phyloP scores from a whole-genome alignment of 192 early-diverging fungal species.

The Dimargaris xerosporica region DNA sequence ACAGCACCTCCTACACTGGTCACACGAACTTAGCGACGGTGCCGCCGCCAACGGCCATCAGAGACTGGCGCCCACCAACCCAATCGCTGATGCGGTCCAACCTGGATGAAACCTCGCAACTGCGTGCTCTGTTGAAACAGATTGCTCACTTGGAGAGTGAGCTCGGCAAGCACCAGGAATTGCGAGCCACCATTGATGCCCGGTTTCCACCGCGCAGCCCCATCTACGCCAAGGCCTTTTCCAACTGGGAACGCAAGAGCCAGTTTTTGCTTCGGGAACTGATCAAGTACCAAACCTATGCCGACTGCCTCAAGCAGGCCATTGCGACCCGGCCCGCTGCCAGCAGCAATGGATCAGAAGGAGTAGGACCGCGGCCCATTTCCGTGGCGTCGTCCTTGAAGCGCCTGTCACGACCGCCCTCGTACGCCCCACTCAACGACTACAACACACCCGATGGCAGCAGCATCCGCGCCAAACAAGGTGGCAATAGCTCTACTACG shows the following conservation, averaged over 20 bases:
- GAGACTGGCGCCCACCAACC: conserved; percentile 32
- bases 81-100: conserved; percentile 33
- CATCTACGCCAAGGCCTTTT: conserved; percentile 45
- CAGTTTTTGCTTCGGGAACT: conserved; percentile 65
- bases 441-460: not conserved
- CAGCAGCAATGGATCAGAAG: not conserved
- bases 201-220: conserved; percentile 43
- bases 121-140: conserved; percentile 44
- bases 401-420: conserved; percentile 1
- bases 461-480: not conserved
- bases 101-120: conserved; percentile 35
- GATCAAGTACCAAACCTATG: conserved; percentile 70
- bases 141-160: conserved; percentile 46
- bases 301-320: conserved; percentile 54
- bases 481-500: not conserved
- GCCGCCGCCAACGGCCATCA: conserved; percentile 15
- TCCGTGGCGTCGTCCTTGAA: not conserved
- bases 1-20: not conserved
- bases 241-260: conserved; percentile 68
- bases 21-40: conserved; percentile 5
- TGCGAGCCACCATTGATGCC: conserved; percentile 29
- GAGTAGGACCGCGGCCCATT: not conserved
- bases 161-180: conserved; percentile 51
- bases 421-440: not conserved
- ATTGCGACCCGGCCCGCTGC: conserved; percentile 16